Conservation (phyloP, 2,329 filamentous ascomycete genomes). For the Stagonosporopsis tanaceti region DNA sequence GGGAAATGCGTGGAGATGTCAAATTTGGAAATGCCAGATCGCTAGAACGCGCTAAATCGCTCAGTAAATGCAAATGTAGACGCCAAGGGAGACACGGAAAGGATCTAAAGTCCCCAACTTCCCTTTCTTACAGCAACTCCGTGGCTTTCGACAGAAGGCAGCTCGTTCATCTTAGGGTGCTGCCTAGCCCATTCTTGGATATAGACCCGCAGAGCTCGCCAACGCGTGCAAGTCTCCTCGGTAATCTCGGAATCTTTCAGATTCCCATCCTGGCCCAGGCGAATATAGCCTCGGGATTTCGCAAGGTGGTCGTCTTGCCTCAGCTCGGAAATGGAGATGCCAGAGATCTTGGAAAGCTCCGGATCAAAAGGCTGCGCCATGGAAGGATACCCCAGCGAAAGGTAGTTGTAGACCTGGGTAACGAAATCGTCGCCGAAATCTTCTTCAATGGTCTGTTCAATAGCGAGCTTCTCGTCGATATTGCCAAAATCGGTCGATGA, state of each 20-base stretch:
- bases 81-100: not conserved
- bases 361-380: constrained; percentile 83
- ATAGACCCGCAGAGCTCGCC: constrained; percentile 84
- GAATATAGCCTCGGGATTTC: constrained; percentile 76
- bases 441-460: constrained; percentile 58
- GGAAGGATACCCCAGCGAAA: constrained; percentile 89
- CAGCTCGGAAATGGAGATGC: constrained; percentile 73
- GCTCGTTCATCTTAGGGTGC: constrained; percentile 71
- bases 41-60: constrained; percentile 30
- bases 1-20: constrained; percentile 2
- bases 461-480: constrained; percentile 52
- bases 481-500: constrained; percentile 50
- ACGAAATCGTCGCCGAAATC: constrained; percentile 88
- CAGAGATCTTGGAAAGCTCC: constrained; percentile 83
- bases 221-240: constrained; percentile 70
- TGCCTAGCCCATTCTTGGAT: constrained; percentile 90
- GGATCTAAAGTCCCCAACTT: constrained; percentile 54
- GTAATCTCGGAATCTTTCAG: constrained; percentile 60
- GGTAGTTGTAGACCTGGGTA: constrained; percentile 96
- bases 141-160: constrained; percentile 44
- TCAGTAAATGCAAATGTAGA: constrained; percentile 23
- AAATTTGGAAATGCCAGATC: constrained; percentile 11
- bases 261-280: constrained; percentile 57
- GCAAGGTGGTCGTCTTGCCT: constrained; percentile 72
- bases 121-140: constrained; percentile 57